Conservation (phyloP, 2,329 filamentous ascomycete species). For the Boeremia exigua region DNA sequence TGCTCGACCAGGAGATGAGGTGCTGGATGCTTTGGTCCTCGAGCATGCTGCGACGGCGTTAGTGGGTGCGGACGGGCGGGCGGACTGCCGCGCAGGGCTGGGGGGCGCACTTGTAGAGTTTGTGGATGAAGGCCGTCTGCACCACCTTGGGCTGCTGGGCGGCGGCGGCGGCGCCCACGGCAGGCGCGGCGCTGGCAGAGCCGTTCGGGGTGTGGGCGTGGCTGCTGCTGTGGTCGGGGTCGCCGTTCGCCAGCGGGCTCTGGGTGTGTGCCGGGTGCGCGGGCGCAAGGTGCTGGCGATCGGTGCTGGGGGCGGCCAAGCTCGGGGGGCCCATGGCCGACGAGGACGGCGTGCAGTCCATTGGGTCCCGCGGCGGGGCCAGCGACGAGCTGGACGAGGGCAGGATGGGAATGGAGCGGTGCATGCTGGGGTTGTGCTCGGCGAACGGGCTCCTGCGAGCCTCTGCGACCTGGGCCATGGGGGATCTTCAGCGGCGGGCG, state of each 20-base stretch:
- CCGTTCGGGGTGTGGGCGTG: constrained; percentile 30
- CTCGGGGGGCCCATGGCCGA: constrained; percentile 57
- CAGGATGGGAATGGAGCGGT: constrained; percentile 60
- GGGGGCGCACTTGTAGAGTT: constrained; percentile 86
- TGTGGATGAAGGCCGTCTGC: constrained; percentile 98
- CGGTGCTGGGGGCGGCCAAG: constrained; percentile 57
- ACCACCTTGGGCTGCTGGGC: constrained; percentile 96
- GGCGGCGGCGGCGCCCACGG: constrained; percentile 68
- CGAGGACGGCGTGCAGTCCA: constrained; percentile 60
- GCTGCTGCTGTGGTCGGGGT: constrained; percentile 31
- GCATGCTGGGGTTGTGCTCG: constrained; percentile 52
- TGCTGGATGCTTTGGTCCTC: constrained; percentile 93
- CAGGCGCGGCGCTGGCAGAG: constrained; percentile 50
- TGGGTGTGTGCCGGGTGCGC: constrained; percentile 19
- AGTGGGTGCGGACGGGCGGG: constrained; percentile 28
- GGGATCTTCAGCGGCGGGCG: constrained; percentile 14
- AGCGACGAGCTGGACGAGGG: constrained; percentile 55
- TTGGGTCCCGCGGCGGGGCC: constrained; percentile 57
- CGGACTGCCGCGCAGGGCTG: not conserved
- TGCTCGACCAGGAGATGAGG: constrained; percentile 93
- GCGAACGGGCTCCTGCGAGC: constrained; percentile 56
- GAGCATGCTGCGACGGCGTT: constrained; percentile 74
- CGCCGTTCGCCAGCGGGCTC: constrained; percentile 29
- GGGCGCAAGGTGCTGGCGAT: constrained; percentile 47
- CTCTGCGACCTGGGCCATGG: constrained; percentile 55